phyloP scores from a whole-genome alignment of 2,329 filamentous ascomycete genomes.

The Sporothrix brunneoviolacea region DNA sequence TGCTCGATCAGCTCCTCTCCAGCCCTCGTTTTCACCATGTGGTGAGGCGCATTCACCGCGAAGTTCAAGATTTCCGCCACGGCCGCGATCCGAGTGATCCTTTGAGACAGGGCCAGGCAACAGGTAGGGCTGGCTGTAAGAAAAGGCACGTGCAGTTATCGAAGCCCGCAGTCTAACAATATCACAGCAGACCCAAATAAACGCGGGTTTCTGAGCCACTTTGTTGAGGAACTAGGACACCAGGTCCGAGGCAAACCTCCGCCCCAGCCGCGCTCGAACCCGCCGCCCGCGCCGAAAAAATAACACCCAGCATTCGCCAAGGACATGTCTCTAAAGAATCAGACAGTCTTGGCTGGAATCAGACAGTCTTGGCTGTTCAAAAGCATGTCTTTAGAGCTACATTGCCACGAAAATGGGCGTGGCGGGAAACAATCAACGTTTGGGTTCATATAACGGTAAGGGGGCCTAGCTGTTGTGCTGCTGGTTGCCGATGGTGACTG shows the following conservation, averaged over 20 bases:
- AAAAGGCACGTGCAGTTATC: neutral
- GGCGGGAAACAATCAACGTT: no score
- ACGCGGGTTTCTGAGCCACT: constrained; percentile 38
- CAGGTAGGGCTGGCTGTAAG: constrained; percentile 28
- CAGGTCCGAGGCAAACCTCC: constrained; percentile 36
- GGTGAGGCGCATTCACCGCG: constrained; percentile 46
- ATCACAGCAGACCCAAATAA: constrained; percentile 27
- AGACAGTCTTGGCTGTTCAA: no score
- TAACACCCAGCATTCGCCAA: no score
- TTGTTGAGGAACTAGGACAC: constrained; percentile 44
- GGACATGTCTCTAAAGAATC: no score
- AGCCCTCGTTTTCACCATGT: constrained; percentile 46
- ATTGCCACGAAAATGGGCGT: no score
- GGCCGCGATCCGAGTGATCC: constrained; percentile 46
- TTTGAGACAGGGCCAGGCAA: constrained; percentile 45
- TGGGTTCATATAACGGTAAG: no score
- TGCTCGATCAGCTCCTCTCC: constrained; percentile 36
- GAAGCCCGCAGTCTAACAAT: neutral
- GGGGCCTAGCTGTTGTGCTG: no score
- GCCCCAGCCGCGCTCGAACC: no score
- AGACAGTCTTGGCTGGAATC: no score
- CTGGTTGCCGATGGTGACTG: no score
- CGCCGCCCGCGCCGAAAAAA: no score
- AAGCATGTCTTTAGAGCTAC: no score
- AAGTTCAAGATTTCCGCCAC: constrained; percentile 41